These are phyloP conservation scores for Leccinum subrobustum DNA, from an alignment of 1,284 basidiomycete species.

Conservation along the genomic window DNA sequence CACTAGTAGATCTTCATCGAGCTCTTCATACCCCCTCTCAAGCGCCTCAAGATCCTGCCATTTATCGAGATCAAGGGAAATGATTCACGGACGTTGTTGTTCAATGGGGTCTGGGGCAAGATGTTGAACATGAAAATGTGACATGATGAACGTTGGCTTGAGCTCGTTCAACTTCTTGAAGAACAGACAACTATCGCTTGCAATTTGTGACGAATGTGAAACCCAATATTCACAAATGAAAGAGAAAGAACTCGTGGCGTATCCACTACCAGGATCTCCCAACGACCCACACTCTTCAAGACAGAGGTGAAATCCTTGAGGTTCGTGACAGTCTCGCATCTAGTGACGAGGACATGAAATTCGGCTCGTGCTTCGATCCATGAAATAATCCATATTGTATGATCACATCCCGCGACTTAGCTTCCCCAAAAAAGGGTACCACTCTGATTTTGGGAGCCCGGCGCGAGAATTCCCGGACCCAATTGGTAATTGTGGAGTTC, in stretches of 20 bases:
- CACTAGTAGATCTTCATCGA: constrained; percentile 71
- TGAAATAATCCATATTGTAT: constrained; percentile 83
- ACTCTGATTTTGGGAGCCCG: constrained; percentile 86
- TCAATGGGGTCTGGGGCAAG: constrained; percentile 77
- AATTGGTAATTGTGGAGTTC: constrained; percentile 91
- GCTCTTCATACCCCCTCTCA: constrained; percentile 68
- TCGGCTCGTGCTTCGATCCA: constrained; percentile 48
- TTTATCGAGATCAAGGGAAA: constrained; percentile 83
- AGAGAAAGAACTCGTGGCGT: neutral
- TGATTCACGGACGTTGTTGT: constrained; percentile 94
- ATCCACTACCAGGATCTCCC: constrained; percentile 91
- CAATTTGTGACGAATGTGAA: constrained; percentile 30
- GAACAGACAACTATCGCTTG: constrained; percentile 70
- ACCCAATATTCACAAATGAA: neutral
- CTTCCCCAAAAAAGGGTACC: constrained; percentile 81
- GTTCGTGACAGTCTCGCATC: constrained; percentile 79
- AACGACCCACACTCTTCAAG: constrained; percentile 81
- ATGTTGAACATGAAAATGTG: neutral
- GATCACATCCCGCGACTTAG: constrained; percentile 78
- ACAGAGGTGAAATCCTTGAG: constrained; percentile 66
- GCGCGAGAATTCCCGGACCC: constrained; percentile 84
- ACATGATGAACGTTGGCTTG: constrained; percentile 41
- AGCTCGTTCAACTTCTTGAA: constrained; percentile 84
- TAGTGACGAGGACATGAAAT: constrained; percentile 86
- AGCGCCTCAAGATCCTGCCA: constrained; percentile 76